Base-by-base conservation (phyloP, 2,329 filamentous ascomycete species). In the Claviceps paspali region DNA sequence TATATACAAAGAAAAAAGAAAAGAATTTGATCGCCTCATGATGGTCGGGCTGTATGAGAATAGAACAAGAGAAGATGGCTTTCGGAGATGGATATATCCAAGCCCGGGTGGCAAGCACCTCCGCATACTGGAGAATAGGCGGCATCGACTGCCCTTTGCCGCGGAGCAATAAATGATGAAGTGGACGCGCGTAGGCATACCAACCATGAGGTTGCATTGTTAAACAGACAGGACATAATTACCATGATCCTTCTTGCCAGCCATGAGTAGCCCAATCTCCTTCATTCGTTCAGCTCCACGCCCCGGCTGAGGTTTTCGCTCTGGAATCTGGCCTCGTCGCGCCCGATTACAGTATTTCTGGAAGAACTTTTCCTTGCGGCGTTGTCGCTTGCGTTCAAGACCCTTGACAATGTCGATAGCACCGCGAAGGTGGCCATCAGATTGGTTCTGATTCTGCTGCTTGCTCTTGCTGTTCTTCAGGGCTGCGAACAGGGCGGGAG, bases 401-500 rank as follows among this genome's bases (percentile, higher is more conserved):
- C 91, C 91, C 57, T 94, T 93, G 59, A 95, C 83, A 43, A 95
- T 98, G 58, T 96, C 91, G 47, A 98, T 92, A 26, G 91, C 87
- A n/a, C 86, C 85, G 44, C 91, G 82, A 8, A 84, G 73, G 45
- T 91, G 85, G 29, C 75, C 62, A 35, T 79, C 70, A 34, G 53
- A 51, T 5, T 54, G 48, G 23, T 50, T 43, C 6, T 42, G 48
- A 22, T 50, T 43, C 6, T 42, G 40, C 12, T 45, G 41, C 40
- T 62, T 59, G 41, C 50, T 45, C 36, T 64, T 58, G 45, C 53
- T 49, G 43, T 67, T 58, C 49, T 66, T 60, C 48, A 64, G 54
- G 32, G 68, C 64, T 26, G 66, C 73, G 54, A 83, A 82, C 43
- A 80, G 70, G 46, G 80, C 82, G 3, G 81, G 76, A 4, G 78